Evolutionary conservation across 148 eudicot genomes (phyloP).

Genomic region (Nepenthes gracilis): DNA sequence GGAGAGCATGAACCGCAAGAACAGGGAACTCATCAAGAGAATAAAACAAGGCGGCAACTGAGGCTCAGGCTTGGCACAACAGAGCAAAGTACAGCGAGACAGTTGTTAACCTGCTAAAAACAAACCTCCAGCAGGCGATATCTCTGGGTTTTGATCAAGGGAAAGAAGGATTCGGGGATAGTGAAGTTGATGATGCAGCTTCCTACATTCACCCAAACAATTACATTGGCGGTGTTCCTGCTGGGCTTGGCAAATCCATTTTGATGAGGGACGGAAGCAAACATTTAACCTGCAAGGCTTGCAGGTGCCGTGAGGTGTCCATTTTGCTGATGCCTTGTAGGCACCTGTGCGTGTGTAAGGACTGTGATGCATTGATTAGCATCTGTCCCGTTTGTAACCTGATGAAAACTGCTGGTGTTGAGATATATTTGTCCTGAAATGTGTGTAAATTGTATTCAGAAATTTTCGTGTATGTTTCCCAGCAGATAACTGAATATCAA

Average conservation of each 20-base stretch:
- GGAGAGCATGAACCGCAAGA: constrained; percentile 66
- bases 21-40: constrained; percentile 58
- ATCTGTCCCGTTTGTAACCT: constrained; percentile 62
- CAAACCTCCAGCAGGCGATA: constrained; percentile 67
- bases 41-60: constrained; percentile 68
- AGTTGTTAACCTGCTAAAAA: constrained; percentile 45
- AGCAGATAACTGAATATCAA: constrained; percentile 1
- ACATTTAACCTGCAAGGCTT: constrained; percentile 49
- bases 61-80: constrained; percentile 77
- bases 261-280: constrained; percentile 9
- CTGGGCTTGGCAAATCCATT: constrained; percentile 24
- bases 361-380: constrained; percentile 38
- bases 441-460: background rate
- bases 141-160: constrained; percentile 50
- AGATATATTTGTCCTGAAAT: constrained; percentile 55
- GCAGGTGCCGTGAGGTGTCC: constrained; percentile 42
- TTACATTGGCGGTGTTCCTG: constrained; percentile 17
- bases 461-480: constrained; percentile 2
- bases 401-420: constrained; percentile 51
- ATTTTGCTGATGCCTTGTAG: constrained; percentile 73
- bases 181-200: constrained; percentile 64
- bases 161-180: constrained; percentile 84
- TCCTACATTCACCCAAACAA: constrained; percentile 52
- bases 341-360: constrained; percentile 64
- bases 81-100: constrained; percentile 87